These are phyloP conservation scores for Pelargonium nanum DNA, from an alignment of 345 rosid species.

Conservation along the genomic window DNA sequence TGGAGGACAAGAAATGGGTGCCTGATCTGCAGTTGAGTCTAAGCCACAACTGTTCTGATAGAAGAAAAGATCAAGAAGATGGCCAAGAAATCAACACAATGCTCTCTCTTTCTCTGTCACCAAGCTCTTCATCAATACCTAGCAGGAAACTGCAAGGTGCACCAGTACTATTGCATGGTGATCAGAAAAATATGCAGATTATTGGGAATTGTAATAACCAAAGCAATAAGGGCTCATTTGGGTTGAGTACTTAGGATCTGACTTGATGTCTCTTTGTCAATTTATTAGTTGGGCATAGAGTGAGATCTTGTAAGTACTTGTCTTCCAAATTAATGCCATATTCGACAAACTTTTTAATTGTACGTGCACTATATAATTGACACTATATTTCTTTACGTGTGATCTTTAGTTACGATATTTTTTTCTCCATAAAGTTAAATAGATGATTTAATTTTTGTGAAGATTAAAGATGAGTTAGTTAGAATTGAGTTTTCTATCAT, in stretches of 20 bases:
- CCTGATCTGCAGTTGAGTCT: slow-evolving; percentile 21
- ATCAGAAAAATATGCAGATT: too few species aligned
- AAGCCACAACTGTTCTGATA: not conserved
- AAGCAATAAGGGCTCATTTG: slow-evolving; percentile 8
- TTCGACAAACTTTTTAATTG: not conserved
- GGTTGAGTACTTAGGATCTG: slow-evolving; percentile 30
- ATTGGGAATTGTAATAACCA: slow-evolving; percentile 3
- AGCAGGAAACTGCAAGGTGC: too few species aligned
- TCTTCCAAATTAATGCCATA: slow-evolving; percentile 5
- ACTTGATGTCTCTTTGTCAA: slow-evolving; percentile 10
- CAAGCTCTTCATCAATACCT: slow-evolving; percentile 9
- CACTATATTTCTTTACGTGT: too few species aligned
- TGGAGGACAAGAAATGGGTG: slow-evolving; percentile 8
- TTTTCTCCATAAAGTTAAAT: too few species aligned
- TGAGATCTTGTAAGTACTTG: slow-evolving; percentile 27
- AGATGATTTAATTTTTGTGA: too few species aligned
- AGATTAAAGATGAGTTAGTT: too few species aligned
- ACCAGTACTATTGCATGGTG: too few species aligned
- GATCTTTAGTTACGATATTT: too few species aligned
- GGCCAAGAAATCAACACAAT: slow-evolving; percentile 16
- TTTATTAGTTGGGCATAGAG: slow-evolving; percentile 11
- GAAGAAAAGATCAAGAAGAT: not conserved
- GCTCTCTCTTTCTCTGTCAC: slow-evolving; percentile 19
- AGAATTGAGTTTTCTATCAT: too few species aligned
- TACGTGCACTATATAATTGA: not conserved